Evolutionary conservation across 176 grass and related monocot genomes (phyloP), one percentile per base, ranked within the genome.

Genomic region (Rhipidocladum racemiflorum): DNA sequence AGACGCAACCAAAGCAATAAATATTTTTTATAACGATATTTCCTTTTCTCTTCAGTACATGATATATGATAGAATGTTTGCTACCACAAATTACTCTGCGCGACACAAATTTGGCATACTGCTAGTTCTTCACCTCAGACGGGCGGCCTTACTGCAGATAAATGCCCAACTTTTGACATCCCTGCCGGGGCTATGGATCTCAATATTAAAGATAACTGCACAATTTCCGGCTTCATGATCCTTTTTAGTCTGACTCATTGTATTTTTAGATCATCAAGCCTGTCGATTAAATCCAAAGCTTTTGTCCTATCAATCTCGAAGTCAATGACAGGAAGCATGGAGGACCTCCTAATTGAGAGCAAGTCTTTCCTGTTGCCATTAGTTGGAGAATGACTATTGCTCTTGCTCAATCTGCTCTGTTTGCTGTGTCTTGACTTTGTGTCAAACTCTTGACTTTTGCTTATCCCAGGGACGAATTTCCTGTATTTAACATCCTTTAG

Each of bases 401-500:
- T 99, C 85, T 93, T 99, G 90, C 85, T 95, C 87, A 99, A 85
- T 86, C 97, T 91, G 64, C 48, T 82, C 0, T 95, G 81, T 57
- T 87, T 93, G 70, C 21, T 78, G 49, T 86, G 76, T 39, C 85
- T 93, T 28, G 82, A 84, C 68, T 35, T 89, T 20, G 57, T 96
- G 70, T 86, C 85, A 50, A 99, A 99, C 86, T 99, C 97, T 78
- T 99, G 97, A 42, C 97, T 99, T 81, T 93, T 99, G 72, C 97
- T 96, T 78, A 99, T 95, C 49, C 97, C 93, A 5, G 97, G 97
- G 56, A 91, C 63, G 42, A 91, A 88, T 79, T 90, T 91, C 68
- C 87, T 90, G 66, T 88, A 93, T 61, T 85, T 99, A 17, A 99
- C 97, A 68, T 84, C 88, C 53, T 48, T 88, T 65, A 99, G 84